phyloP scores from a whole-genome alignment of 1,284 basidiomycete species.

The Phellopilus nigrolimitatus region DNA sequence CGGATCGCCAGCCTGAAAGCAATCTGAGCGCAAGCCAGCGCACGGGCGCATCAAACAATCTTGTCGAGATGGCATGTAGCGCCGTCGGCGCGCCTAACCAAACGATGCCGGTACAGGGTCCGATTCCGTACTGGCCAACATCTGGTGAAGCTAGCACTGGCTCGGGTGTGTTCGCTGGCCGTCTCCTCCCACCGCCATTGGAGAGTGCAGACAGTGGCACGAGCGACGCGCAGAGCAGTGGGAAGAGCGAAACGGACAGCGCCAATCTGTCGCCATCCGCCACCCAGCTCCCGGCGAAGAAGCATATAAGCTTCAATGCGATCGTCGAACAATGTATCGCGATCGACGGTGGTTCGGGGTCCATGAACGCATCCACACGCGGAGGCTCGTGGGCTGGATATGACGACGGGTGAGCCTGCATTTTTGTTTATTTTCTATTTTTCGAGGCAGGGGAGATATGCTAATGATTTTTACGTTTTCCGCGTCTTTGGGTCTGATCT shows the following conservation, averaged over 20 bases:
- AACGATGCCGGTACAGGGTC: too few relatives aligned
- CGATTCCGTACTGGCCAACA: too few relatives aligned
- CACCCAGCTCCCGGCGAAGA: slow-evolving; percentile 40
- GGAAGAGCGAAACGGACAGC: slow-evolving; percentile 1
- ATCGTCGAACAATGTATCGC: slow-evolving; percentile 98
- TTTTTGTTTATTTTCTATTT: neutral
- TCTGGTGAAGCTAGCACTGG: neutral
- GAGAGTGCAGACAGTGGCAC: slow-evolving; percentile 12
- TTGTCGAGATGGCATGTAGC: slow-evolving; percentile 9
- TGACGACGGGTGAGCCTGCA: slow-evolving; percentile 15
- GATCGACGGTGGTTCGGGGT: slow-evolving; percentile 57
- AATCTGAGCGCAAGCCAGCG: slow-evolving; percentile 12
- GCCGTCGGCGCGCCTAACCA: neutral
- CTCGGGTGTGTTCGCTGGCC: neutral
- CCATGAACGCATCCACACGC: slow-evolving; percentile 33
- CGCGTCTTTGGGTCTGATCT: slow-evolving; percentile 9
- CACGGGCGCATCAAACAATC: slow-evolving; percentile 16
- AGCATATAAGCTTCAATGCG: slow-evolving; percentile 96
- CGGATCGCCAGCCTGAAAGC: slow-evolving; percentile 5
- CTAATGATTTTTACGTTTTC: slow-evolving; percentile 5
- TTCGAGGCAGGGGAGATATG: neutral
- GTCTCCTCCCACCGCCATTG: neutral
- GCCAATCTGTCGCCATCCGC: neutral
- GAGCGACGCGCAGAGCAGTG: neutral
- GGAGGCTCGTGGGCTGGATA: slow-evolving; percentile 26